Conservation (phyloP, 805 yeast genomes). For the Saccharomycopsis malanga region DNA sequence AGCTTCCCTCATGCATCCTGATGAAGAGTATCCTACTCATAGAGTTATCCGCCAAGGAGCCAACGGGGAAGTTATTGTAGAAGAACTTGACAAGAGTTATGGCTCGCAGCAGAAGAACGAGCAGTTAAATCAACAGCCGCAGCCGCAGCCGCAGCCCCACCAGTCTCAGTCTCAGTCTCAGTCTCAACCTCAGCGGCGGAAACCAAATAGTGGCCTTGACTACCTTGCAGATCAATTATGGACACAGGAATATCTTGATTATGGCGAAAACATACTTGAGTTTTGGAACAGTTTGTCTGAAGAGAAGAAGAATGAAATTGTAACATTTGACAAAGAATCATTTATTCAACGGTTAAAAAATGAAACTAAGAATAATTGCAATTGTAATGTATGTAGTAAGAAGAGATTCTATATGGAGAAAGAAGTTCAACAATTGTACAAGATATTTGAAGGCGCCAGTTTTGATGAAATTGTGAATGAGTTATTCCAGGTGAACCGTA, state of each 20-base stretch:
- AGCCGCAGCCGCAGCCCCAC: background rate
- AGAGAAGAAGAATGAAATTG: conserved; percentile 2
- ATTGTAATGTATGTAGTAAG: conserved; percentile 9
- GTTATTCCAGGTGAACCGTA: background rate
- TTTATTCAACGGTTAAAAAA: conserved; percentile 9
- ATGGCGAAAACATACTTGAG: background rate
- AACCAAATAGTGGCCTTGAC: background rate
- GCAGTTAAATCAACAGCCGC: background rate
- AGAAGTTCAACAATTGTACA: conserved; percentile 7
- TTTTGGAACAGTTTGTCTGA: background rate
- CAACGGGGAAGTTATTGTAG: conserved; percentile 21
- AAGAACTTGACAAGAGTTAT: conserved; percentile 8
- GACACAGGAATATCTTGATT: background rate
- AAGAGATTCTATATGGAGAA: conserved; percentile 10
- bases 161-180: background rate
- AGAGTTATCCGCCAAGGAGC: conserved; percentile 17
- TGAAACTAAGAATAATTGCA: conserved; percentile 3
- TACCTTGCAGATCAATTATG: background rate
- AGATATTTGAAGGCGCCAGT: conserved; percentile 1
- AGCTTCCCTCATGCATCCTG: background rate
- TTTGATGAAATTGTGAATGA: conserved; percentile 1
- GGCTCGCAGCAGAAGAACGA: background rate
- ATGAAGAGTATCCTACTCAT: conserved; percentile 18
- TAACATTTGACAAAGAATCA: conserved; percentile 6
- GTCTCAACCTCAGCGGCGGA: background rate